Base-by-base conservation (phyloP, 2,329 filamentous ascomycete species). In the Colletotrichum zoysiae region DNA sequence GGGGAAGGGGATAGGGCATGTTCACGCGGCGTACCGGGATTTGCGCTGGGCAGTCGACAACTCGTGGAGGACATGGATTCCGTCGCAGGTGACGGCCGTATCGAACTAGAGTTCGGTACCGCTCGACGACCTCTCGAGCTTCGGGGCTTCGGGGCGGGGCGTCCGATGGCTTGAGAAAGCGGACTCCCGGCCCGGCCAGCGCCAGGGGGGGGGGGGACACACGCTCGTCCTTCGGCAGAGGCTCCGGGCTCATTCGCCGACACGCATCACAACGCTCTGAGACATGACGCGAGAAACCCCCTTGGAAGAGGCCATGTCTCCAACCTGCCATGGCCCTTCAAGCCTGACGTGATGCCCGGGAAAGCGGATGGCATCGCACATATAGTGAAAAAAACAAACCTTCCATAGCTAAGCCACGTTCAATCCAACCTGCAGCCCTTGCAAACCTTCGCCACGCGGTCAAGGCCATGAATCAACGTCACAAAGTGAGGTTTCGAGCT, bases 381-480 rank as follows among this genome's bases (percentile, higher is more conserved):
- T 23, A 7, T 3, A 6, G 35, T 11, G 26, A 51, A 1, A 14
- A 14, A 67, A 62, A 69, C 9, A 69, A 63, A 35, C 65, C 42
- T 69, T 59, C 23, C 23, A 8, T 11, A 14, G 33, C 20, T 12
- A 18, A 35, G n/a, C 20, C 38, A 16, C 59, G 16, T 48, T 55
- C 30, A 68, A 59, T 55, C 55, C 62, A 5, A 30, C 30, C 48
- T 12, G 12, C 38, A 11, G 53, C 57, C 8, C 3, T 55, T 8
- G 38, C 9, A 51, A 53, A 44, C 44, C 53, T 23, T 2, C 4
- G n/a, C 40, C 9, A 58, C 44, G 23, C 53, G 30, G 40, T 63
- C 53, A 55, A 51, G 58, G 51, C 38, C 58, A 8, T 48, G 65
- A 38, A 53, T 59, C n/a, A 30, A 59, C n/a, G 65, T 11, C 16